Conservation (phyloP, 2,329 filamentous ascomycete genomes). For the Neurospora crassa region DNA sequence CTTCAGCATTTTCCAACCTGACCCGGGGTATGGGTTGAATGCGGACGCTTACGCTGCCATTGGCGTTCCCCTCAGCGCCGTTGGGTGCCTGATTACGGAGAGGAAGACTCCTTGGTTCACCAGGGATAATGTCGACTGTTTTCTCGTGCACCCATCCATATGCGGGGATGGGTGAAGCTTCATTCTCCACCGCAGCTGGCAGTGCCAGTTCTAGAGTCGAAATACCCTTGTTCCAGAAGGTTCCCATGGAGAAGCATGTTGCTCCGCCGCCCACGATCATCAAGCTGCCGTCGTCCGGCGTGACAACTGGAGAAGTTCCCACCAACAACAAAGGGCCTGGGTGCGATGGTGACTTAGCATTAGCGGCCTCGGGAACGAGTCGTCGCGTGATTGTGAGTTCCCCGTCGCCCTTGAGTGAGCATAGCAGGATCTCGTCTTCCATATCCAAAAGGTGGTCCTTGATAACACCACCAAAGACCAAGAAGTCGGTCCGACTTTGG, state of each 20-base stretch:
- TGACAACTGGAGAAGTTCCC: slow-evolving; percentile 49
- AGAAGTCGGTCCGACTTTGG: slow-evolving; percentile 18
- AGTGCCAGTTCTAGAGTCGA: slow-evolving; percentile 28
- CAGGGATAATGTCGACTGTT: slow-evolving; percentile 15
- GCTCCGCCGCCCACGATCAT: slow-evolving; percentile 70
- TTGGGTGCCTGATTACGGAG: neutral
- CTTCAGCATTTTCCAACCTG: slow-evolving; percentile 37
- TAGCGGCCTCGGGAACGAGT: neutral
- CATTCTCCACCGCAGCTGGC: slow-evolving; percentile 7
- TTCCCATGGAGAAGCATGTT: slow-evolving; percentile 85
- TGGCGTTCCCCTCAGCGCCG: neutral
- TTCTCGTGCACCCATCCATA: slow-evolving; percentile 12
- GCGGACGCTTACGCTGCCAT: neutral
- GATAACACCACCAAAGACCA: slow-evolving; percentile 35
- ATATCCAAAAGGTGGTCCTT: slow-evolving; percentile 31
- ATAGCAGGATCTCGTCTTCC: slow-evolving; percentile 41
- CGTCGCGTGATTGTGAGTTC: slow-evolving; percentile 19
- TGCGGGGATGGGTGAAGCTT: neutral
- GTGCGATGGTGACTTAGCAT: neutral
- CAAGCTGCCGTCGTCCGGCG: slow-evolving; percentile 36
- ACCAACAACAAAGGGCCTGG: slow-evolving; percentile 54
- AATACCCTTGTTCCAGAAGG: slow-evolving; percentile 64
- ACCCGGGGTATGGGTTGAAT: slow-evolving; percentile 38
- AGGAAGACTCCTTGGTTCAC: slow-evolving; percentile 2
- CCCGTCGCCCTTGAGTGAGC: slow-evolving; percentile 26